Base-by-base conservation (phyloP, 495 filamentous ascomycete genomes). In the Trichocladium uniseriatum region DNA sequence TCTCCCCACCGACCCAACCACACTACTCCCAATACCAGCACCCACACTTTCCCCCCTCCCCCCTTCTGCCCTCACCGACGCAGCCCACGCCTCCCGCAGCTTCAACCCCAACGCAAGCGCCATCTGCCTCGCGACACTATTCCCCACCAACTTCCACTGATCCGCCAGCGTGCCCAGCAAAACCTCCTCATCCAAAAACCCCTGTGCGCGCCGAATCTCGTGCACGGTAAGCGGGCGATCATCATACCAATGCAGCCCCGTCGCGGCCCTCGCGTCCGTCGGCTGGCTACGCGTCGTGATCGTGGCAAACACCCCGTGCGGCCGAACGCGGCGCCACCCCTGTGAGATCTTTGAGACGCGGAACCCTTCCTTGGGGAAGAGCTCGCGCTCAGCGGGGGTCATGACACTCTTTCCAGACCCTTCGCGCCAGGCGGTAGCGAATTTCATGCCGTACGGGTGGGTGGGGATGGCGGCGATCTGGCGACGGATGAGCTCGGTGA, bases 51-150 rank as follows among this genome's bases (percentile, higher is more conserved):
- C 7, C 22, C 2, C 22, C 27, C 5, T 9, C 21, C 1, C 8
- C 3, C 14, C 20, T 19, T 29, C 29, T 38, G 67, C 67, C 20
- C 53, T 53, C 9, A 70, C 41, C 2, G 62, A 63, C 0, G 60
- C 64, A 7, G 62, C 49, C 69, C 68, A 84, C 0, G 84, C 81
- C 49, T 81, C 72, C 16, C 83, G 64, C 3, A 88, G 63, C 31
- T 70, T 57, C 6, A 86, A 51, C 1, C 84, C 84, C 35, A 84
- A 57, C 14, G 77, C 81, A 19, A 84, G 47, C 6, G 83, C 71
- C 15, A 84, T 76, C 5, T 70, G 69, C 19, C 83, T 73, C n/a
- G 79, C 75, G 3, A 89, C 86, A 42, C 77, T 80, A 58, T 90
- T 89, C 0, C 84, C 86, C 13, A 87, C 67, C 32, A 84, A 73